Percentiles rank a stretch among this genome's conserved stretches.
Evolutionary conservation across 768 basidiomycete species (phyloP).

Genomic region (Fomitopsis serialis): DNA sequence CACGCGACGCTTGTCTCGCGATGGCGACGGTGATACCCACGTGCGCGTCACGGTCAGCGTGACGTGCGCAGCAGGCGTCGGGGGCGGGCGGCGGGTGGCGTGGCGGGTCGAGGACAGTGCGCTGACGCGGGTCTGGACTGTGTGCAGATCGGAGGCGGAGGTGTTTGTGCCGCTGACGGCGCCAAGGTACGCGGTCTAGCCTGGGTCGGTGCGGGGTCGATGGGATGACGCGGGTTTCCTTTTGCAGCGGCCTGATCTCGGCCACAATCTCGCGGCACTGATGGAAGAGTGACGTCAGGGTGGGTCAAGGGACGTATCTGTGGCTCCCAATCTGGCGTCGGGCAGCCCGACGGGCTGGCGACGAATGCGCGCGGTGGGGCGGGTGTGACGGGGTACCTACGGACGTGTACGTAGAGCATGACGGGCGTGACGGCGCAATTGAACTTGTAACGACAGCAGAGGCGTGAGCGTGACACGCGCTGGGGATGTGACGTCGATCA

Average conservation of each 20-base stretch:
- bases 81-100: background rate
- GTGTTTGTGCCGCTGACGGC: conserved; percentile 83
- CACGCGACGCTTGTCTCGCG: too few relatives aligned
- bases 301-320: too few relatives aligned
- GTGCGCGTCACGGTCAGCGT: too few relatives aligned
- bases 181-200: conserved; percentile 59
- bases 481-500: background rate
- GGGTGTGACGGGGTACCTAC: too few relatives aligned
- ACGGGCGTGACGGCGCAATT: background rate
- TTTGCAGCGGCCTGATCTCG: conserved; percentile 50
- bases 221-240: background rate
- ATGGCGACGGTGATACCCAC: too few relatives aligned
- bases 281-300: conserved; percentile 1
- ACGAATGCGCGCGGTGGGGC: too few relatives aligned
- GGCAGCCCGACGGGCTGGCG: too few relatives aligned
- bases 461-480: background rate
- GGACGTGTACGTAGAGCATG: background rate
- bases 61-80: conserved; percentile 1
- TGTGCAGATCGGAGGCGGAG: conserved; percentile 65
- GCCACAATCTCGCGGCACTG: conserved; percentile 40
- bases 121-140: background rate
- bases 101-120: background rate
- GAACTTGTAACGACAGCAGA: background rate
- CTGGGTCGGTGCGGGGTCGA: background rate
- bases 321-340: too few relatives aligned